Evolutionary conservation across 495 filamentous ascomycete genomes (phyloP).

Genomic region (Xylaria castorea): DNA sequence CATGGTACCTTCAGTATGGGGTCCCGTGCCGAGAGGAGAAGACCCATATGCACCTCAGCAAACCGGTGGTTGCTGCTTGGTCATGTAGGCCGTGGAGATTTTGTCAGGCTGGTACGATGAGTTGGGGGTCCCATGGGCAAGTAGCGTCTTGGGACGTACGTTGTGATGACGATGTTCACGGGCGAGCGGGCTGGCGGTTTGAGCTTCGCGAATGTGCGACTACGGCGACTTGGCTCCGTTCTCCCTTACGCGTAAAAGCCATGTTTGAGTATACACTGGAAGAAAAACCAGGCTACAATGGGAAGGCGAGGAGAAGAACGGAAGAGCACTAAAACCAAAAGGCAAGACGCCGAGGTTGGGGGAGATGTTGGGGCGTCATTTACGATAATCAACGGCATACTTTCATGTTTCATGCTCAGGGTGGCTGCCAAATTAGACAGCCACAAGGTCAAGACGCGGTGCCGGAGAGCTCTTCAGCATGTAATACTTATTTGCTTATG

Average conservation of each 20-base stretch:
- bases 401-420: conserved; percentile 32
- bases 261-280: conserved; percentile 31
- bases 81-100: conserved; percentile 69
- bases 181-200: conserved; percentile 33
- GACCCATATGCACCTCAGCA: conserved; percentile 97
- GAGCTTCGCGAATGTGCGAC: conserved; percentile 31
- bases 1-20: conserved; percentile 98
- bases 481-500: conserved; percentile 55
- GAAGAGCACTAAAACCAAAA: conserved; percentile 26
- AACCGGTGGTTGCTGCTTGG: conserved; percentile 85
- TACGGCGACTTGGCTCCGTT: conserved; percentile 14
- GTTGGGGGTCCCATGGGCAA: conserved; percentile 20
- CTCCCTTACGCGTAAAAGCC: conserved; percentile 27
- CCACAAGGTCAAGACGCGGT: conserved; percentile 23
- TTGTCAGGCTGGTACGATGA: conserved; percentile 27
- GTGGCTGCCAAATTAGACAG: conserved; percentile 24
- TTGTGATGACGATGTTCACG: conserved; percentile 32
- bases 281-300: conserved; percentile 35
- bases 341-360: conserved; percentile 18
- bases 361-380: conserved; percentile 22
- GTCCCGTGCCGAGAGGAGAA: conserved; percentile 87
- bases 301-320: conserved; percentile 29
- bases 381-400: conserved; percentile 35
- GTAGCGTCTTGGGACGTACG: conserved; percentile 26
- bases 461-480: conserved; percentile 50